Base-by-base conservation (phyloP, 148 eudicot species). In the Talinum fruticosum region DNA sequence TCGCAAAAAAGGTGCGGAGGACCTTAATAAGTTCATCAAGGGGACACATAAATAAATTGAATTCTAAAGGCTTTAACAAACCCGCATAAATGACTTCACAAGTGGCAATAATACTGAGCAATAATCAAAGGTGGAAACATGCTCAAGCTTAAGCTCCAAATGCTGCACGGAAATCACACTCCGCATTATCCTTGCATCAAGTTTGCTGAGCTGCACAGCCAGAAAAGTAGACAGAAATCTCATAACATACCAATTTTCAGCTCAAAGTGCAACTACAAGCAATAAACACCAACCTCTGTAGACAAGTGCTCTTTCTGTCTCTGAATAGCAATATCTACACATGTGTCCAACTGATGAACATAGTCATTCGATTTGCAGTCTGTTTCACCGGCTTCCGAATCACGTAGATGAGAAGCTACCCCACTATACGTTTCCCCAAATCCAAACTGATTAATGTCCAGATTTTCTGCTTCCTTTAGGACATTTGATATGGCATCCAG, bases 121-220 rank as follows among this genome's bases (percentile, higher is more conserved):
- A 76, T 89, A 96, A 87, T 96, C 97, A 84, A 84, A 81, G 70
- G 83, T 77, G 15, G 91, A 91, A 66, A 83, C 84, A 57, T 83
- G 83, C 76, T 89, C 90, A 75, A 96, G 92, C 81, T 86, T 90
- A 71, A 71, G 69, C 83, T 96, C 95, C 84, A 91, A 76, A 73
- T 93, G 94, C 85, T 89, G 91, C 92, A 96, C 87, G 69, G 67
- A 84, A 73, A 79, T 75, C 82, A 90, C 79, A 83, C 72, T 79
- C 72, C 88, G 85, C 92, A 93, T 73, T 76, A 96, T 88, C 71
- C 85, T 87, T 51, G 93, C 99, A 83, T 96, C 99, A 68, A 87
- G 79, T 89, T 91, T 89, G 86, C 92, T 86, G 74, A 96, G 83
- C 99, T 96, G 97, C 85, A 90, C 21, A 74, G 74, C 74, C 29